Conservation (phyloP, 257 asterid species). For the Petrea volubilis region DNA sequence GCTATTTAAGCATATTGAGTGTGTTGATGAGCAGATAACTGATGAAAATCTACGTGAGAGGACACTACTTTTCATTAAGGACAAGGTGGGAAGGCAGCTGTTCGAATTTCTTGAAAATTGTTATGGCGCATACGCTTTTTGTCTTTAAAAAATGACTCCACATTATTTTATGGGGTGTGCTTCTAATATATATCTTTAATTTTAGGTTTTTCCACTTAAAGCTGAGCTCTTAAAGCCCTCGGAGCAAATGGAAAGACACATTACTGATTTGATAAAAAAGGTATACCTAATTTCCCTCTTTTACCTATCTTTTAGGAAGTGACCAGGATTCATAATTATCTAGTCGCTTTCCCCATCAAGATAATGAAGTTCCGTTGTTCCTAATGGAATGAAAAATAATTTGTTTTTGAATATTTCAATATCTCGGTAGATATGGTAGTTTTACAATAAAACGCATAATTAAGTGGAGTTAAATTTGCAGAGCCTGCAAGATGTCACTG, state of each 20-base stretch:
- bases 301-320: neutral
- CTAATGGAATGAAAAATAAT: conserved; percentile 1
- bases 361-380: conserved; percentile 9
- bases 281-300: conserved; percentile 33
- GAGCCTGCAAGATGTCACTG: conserved; percentile 96
- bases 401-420: conserved; percentile 5
- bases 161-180: neutral
- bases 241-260: conserved; percentile 94
- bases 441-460: conserved; percentile 22
- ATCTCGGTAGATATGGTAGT: neutral
- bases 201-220: conserved; percentile 89
- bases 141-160: conserved; percentile 7
- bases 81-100: conserved; percentile 59
- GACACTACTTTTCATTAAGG: conserved; percentile 76
- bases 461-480: conserved; percentile 41
- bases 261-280: conserved; percentile 82
- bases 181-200: conserved; percentile 15
- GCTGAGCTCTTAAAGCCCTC: conserved; percentile 82
- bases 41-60: conserved; percentile 96
- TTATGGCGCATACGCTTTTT: neutral
- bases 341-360: conserved; percentile 10
- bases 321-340: neutral
- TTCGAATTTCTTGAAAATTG: conserved; percentile 15
- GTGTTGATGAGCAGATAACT: conserved; percentile 78
- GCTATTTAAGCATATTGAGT: conserved; percentile 90